These are phyloP conservation scores for Picea mariana DNA, from an alignment of 83 land plant species.

Conservation along the genomic window DNA sequence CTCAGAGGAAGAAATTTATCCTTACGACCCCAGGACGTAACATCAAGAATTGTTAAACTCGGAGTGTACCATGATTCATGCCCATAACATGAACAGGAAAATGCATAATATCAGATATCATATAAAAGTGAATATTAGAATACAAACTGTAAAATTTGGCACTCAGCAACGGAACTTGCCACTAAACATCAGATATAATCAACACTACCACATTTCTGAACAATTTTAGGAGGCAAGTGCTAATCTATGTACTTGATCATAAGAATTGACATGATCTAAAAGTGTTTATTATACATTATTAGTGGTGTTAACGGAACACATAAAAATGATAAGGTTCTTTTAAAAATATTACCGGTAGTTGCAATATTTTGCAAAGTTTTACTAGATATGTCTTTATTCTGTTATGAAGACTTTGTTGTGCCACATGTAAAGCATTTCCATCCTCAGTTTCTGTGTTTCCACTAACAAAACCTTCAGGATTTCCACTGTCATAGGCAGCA, in stretches of 20 bases:
- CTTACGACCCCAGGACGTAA: neutral
- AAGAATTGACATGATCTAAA: neutral
- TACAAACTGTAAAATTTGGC: too few species aligned
- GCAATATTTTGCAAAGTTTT: slow-evolving; percentile 39
- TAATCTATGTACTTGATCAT: neutral
- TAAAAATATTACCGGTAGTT: slow-evolving; percentile 34
- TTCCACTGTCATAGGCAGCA: too few species aligned
- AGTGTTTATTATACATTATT: neutral
- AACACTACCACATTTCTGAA: neutral
- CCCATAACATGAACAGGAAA: too few species aligned
- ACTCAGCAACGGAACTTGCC: too few species aligned
- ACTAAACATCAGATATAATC: too few species aligned
- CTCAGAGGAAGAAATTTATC: neutral
- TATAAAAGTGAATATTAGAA: too few species aligned
- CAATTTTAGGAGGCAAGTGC: neutral
- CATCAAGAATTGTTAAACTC: neutral
- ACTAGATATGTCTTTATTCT: slow-evolving; percentile 47
- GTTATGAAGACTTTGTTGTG: slow-evolving; percentile 46
- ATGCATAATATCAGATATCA: too few species aligned
- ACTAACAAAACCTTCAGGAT: too few species aligned
- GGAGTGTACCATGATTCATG: too few species aligned
- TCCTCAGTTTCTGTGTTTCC: slow-evolving; percentile 18
- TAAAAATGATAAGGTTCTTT: neutral
- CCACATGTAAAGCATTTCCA: slow-evolving; percentile 21
- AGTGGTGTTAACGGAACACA: neutral